phyloP scores from a whole-genome alignment of 495 filamentous ascomycete genomes.

The Entonaema liquescens region DNA sequence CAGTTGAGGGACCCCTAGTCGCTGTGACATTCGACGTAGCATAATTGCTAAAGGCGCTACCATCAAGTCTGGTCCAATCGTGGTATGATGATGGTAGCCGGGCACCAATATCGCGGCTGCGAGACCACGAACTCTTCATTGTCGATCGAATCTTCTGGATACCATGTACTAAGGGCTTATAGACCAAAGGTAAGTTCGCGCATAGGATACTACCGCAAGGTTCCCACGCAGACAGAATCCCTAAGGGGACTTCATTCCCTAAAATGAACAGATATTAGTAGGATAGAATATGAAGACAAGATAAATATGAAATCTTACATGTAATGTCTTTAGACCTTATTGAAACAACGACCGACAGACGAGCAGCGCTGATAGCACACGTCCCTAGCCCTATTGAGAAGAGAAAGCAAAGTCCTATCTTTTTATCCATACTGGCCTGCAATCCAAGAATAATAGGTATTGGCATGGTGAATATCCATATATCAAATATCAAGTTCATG shows the following conservation, averaged over 20 bases:
- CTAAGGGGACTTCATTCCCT: slow-evolving; percentile 53
- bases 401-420: slow-evolving; percentile 51
- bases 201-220: slow-evolving; percentile 57
- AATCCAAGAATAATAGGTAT: slow-evolving; percentile 48
- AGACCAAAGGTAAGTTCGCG: slow-evolving; percentile 55
- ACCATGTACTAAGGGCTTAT: slow-evolving; percentile 19
- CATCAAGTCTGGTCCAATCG: slow-evolving; percentile 25
- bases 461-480: slow-evolving; percentile 53
- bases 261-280: not conserved
- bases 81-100: slow-evolving; percentile 20
- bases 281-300: not conserved
- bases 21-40: slow-evolving; percentile 24
- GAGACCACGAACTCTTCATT: slow-evolving; percentile 13
- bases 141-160: slow-evolving; percentile 30
- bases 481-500: slow-evolving; percentile 48
- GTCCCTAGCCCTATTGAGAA: slow-evolving; percentile 55
- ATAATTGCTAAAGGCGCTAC: slow-evolving; percentile 14
- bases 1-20: slow-evolving; percentile 19
- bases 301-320: slow-evolving; percentile 38
- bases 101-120: slow-evolving; percentile 6
- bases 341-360: slow-evolving; percentile 51
- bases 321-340: slow-evolving; percentile 53
- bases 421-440: slow-evolving; percentile 44
- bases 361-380: slow-evolving; percentile 51
- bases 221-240: slow-evolving; percentile 54